These are phyloP conservation scores for Penstemon barbatus DNA, from an alignment of 257 asterid genomes.

Conservation along the genomic window DNA sequence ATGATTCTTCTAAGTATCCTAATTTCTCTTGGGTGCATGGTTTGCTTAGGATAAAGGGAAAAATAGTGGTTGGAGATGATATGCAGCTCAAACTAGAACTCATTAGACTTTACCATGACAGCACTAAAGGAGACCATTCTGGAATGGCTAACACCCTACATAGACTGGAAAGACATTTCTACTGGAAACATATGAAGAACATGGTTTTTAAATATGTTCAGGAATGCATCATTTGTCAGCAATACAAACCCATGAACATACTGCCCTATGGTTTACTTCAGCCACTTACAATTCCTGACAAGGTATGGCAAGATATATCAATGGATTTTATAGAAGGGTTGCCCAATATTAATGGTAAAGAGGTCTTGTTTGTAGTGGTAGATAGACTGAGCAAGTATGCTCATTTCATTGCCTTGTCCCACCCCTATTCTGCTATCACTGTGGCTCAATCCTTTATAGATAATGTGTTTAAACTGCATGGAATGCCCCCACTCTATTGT, in stretches of 20 bases:
- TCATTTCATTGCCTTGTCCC: neutral
- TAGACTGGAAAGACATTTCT: neutral
- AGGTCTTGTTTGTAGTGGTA: neutral
- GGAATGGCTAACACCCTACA: neutral
- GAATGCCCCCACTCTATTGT: too few relatives aligned
- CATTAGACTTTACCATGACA: too few relatives aligned
- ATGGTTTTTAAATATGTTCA: neutral
- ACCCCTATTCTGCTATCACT: neutral
- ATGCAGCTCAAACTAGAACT: too few relatives aligned
- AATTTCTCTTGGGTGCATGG: neutral
- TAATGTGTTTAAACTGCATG: neutral
- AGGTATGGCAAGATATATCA: neutral
- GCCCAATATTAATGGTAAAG: neutral
- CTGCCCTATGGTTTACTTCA: neutral
- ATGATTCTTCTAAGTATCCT: neutral
- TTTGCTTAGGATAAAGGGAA: too few relatives aligned
- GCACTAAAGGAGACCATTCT: neutral
- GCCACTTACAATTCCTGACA: neutral
- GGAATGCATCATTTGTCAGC: neutral
- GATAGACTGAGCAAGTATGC: neutral
- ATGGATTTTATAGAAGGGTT: neutral
- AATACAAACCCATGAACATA: neutral
- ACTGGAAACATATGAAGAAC: neutral
- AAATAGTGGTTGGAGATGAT: too few relatives aligned
- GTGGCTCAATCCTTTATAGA: neutral